Percentiles rank a stretch among this genome's conserved stretches.
Evolutionary conservation across 306 rosid species (phyloP).

Genomic region (Sphenostylis stenocarpa): DNA sequence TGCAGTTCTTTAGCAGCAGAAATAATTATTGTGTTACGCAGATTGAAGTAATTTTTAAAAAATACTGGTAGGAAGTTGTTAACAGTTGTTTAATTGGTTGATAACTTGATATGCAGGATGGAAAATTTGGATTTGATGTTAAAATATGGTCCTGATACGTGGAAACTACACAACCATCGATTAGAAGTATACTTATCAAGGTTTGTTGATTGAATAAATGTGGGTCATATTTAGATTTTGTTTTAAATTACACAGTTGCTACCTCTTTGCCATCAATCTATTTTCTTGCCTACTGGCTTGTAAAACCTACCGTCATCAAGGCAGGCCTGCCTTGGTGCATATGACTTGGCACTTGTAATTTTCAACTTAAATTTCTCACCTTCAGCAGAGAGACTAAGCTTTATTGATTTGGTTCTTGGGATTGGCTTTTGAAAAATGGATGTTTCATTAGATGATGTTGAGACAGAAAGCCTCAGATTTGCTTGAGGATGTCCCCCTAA

Average conservation of each 20-base stretch:
- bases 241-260: not conserved
- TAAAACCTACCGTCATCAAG: not conserved
- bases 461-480: not conserved
- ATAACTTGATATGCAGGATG: slow-evolving; percentile 51
- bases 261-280: not conserved
- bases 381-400: not conserved
- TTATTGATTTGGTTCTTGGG: no score
- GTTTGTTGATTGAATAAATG: slow-evolving; percentile 42
- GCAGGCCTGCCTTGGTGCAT: not conserved
- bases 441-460: not conserved
- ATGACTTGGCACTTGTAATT: not conserved
- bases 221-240: not conserved
- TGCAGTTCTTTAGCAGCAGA: not conserved
- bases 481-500: not conserved
- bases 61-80: not conserved
- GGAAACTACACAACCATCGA: slow-evolving; percentile 81
- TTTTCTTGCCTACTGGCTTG: slow-evolving; percentile 15
- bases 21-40: not conserved
- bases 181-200: slow-evolving; percentile 74
- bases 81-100: slow-evolving; percentile 14
- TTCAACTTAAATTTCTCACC: not conserved
- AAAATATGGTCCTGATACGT: slow-evolving; percentile 82
- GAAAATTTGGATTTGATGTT: slow-evolving; percentile 86
- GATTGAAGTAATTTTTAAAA: not conserved
- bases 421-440: no score